A percentile compares a stretch with the other conserved stretches of the same genome.
These are phyloP conservation scores for Arachis stenosperma DNA, from an alignment of 306 rosid genomes.

Conservation along the genomic window DNA sequence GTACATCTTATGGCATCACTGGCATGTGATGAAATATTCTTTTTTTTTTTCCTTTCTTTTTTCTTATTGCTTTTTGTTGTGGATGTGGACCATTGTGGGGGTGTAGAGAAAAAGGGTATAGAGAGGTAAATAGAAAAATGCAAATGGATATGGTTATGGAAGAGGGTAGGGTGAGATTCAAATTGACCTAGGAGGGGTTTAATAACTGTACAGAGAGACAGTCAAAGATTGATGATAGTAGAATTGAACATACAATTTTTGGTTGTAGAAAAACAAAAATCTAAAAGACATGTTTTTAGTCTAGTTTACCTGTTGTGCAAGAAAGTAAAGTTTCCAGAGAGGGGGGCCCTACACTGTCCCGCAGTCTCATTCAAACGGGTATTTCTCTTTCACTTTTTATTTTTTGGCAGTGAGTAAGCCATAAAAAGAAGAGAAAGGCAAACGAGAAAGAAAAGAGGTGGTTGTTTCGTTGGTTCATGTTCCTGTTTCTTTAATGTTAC, in stretches of 20 bases:
- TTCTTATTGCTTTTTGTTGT: constrained; percentile 39
- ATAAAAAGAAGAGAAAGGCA: constrained; percentile 56
- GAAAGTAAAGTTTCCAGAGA: constrained; percentile 46
- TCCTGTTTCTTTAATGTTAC: constrained; percentile 14
- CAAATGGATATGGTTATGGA: not conserved
- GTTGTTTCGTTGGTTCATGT: constrained; percentile 42
- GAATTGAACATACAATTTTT: constrained; percentile 49
- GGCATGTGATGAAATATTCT: constrained; percentile 33
- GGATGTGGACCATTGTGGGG: constrained; percentile 43
- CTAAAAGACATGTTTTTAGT: not conserved
- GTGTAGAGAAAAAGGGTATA: constrained; percentile 42
- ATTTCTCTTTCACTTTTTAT: constrained; percentile 1
- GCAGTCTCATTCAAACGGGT: constrained; percentile 41
- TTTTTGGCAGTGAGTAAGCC: constrained; percentile 37
- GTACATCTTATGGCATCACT: constrained; percentile 25
- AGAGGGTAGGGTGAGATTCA: constrained; percentile 30
- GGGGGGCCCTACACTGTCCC: constrained; percentile 35
- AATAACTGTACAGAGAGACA: constrained; percentile 52
- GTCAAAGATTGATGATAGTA: constrained; percentile 48
- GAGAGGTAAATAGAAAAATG: constrained; percentile 32
- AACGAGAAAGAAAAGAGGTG: constrained; percentile 32
- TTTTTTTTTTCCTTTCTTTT: not conserved
- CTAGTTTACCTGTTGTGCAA: constrained; percentile 36
- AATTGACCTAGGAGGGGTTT: constrained; percentile 34
- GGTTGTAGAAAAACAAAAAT: constrained; percentile 21